phyloP scores from a whole-genome alignment of 2,329 filamentous ascomycete species.

The Pseudogymnoascus sp. region DNA sequence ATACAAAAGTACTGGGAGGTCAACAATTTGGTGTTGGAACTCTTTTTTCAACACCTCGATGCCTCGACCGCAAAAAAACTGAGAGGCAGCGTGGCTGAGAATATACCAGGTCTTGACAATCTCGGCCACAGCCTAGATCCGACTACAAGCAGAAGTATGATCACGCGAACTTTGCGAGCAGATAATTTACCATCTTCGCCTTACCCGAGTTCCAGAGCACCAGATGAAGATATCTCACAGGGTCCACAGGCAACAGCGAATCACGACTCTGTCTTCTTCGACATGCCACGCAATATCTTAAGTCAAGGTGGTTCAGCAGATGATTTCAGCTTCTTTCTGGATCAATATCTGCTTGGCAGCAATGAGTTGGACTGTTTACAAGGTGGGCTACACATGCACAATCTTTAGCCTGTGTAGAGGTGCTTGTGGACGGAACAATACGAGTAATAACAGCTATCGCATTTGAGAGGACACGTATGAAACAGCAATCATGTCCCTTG shows the following conservation, averaged over 20 bases:
- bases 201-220: neutral
- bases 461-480: too few relatives aligned
- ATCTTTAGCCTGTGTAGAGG: too few relatives aligned
- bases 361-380: neutral
- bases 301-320: slow-evolving; percentile 9
- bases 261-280: slow-evolving; percentile 6
- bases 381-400: neutral
- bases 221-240: neutral
- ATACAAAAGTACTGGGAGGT: slow-evolving; percentile 41
- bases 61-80: slow-evolving; percentile 35
- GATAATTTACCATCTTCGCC: neutral
- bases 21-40: slow-evolving; percentile 39
- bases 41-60: slow-evolving; percentile 41
- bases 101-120: neutral
- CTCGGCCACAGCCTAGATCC: neutral
- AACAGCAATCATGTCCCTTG: too few relatives aligned
- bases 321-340: slow-evolving; percentile 9
- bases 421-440: too few relatives aligned
- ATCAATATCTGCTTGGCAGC: slow-evolving; percentile 2
- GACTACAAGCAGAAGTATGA: neutral
- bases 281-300: slow-evolving; percentile 10
- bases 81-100: slow-evolving; percentile 3
- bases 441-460: too few relatives aligned
- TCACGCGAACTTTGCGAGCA: neutral
- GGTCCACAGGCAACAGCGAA: neutral